Percentiles rank a stretch among this genome's conserved stretches.
Evolutionary conservation across 176 grass and related monocot species (phyloP).

Genomic region (Oryza glumipatula): DNA sequence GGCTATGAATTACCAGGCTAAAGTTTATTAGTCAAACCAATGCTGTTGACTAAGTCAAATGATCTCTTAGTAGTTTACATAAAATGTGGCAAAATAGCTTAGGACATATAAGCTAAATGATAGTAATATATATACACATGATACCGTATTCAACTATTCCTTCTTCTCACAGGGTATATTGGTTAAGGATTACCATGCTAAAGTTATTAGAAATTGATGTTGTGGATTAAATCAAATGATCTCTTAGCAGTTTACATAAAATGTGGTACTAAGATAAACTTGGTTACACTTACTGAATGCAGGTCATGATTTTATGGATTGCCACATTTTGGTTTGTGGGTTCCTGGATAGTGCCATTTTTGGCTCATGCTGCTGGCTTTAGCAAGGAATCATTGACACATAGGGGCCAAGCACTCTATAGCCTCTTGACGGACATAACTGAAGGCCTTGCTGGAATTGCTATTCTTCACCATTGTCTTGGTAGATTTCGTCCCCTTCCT

Average conservation of each 20-base stretch:
- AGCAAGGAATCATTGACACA: conserved; percentile 92
- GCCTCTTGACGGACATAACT: conserved; percentile 82
- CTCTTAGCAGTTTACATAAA: conserved; percentile 7
- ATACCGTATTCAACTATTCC: background rate
- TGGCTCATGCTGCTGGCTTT: conserved; percentile 85
- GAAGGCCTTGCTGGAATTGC: conserved; percentile 92
- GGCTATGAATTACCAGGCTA: background rate
- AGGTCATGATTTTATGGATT: conserved; percentile 98
- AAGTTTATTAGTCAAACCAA: background rate
- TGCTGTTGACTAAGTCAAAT: background rate
- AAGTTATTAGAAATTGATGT: background rate
- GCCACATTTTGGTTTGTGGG: conserved; percentile 96
- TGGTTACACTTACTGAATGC: conserved; percentile 35
- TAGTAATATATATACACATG: conserved; percentile 16
- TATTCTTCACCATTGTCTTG: conserved; percentile 87
- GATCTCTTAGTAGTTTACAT: conserved; percentile 12
- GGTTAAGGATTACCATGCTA: conserved; percentile 8
- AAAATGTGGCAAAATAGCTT: conserved; percentile 15
- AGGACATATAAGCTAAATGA: background rate
- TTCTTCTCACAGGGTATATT: conserved; percentile 7
- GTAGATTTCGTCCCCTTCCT: conserved; percentile 86
- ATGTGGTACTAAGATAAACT: conserved; percentile 31
- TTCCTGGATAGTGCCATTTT: conserved; percentile 97
- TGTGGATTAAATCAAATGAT: background rate
- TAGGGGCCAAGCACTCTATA: conserved; percentile 91